Conservation (phyloP, 176 grass and related monocot species). For the Puya raimondii region DNA sequence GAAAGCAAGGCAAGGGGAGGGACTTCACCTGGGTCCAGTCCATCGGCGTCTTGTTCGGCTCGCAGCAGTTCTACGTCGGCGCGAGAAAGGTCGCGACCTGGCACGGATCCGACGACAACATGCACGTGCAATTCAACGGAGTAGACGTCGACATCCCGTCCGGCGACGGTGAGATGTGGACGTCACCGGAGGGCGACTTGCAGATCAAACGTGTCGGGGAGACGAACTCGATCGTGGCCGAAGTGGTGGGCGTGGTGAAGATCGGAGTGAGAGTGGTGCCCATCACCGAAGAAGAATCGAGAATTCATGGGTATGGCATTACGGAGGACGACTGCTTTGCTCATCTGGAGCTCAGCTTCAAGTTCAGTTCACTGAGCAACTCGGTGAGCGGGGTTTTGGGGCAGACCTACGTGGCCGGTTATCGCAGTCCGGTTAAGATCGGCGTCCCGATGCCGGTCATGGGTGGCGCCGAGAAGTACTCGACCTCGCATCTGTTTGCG, state of each 20-base stretch:
- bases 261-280: background rate
- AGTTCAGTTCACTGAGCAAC: conserved; percentile 3
- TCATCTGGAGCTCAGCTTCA: background rate
- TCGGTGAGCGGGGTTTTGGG: conserved; percentile 29
- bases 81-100: background rate
- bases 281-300: background rate
- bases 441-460: conserved; percentile 26
- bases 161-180: background rate
- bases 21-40: conserved; percentile 11
- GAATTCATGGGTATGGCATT: background rate
- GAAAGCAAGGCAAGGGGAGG: background rate
- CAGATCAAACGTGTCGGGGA: background rate
- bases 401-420: conserved; percentile 28
- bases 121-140: background rate
- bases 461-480: conserved; percentile 27
- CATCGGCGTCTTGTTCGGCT: conserved; percentile 1
- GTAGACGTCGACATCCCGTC: background rate
- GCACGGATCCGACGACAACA: background rate
- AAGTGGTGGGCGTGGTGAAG: background rate
- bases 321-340: background rate
- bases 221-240: background rate
- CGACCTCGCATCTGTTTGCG: conserved; percentile 29
- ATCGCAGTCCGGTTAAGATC: conserved; percentile 27
- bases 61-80: background rate
- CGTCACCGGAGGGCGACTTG: background rate